Percentiles rank a stretch among this genome's conserved stretches.
phyloP scores from a whole-genome alignment of 805 yeast genomes.

The Yarrowia bubula region DNA sequence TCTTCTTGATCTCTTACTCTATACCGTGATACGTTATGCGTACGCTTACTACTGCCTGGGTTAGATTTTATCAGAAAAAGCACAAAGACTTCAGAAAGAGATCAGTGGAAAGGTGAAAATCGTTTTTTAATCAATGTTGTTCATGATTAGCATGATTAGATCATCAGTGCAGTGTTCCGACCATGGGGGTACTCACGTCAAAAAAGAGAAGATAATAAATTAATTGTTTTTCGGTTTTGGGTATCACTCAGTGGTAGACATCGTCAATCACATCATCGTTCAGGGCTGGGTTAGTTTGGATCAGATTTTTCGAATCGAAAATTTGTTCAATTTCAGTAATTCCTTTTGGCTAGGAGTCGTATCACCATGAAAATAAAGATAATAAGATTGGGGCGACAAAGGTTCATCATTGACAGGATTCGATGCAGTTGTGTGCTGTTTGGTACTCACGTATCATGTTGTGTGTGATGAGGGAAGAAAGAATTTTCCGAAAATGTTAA shows the following conservation, averaged over 20 bases:
- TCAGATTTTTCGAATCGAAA: background rate
- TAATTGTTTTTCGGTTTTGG: constrained; percentile 2
- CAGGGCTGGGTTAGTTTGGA: constrained; percentile 18
- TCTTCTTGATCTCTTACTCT: background rate
- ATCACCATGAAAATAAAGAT: constrained; percentile 26
- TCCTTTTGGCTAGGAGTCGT: constrained; percentile 26
- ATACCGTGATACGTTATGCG: no score
- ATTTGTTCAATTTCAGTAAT: constrained; percentile 7
- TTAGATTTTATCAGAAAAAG: background rate
- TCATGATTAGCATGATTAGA: constrained; percentile 27
- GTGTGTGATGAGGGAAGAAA: background rate
- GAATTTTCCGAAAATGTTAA: background rate
- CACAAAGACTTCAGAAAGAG: background rate
- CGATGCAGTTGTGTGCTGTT: background rate
- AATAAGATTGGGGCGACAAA: constrained; percentile 27
- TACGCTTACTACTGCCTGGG: background rate
- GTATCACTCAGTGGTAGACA: background rate
- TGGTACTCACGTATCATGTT: constrained; percentile 18
- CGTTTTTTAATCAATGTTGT: constrained; percentile 23
- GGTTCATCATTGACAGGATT: constrained; percentile 26
- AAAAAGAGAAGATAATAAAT: background rate
- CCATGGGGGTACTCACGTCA: constrained; percentile 1
- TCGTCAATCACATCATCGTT: background rate
- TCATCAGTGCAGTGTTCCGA: constrained; percentile 6
- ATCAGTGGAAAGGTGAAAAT: constrained; percentile 27